Conservation (phyloP, 2,329 filamentous ascomycete species). For the Monilinia laxa region DNA sequence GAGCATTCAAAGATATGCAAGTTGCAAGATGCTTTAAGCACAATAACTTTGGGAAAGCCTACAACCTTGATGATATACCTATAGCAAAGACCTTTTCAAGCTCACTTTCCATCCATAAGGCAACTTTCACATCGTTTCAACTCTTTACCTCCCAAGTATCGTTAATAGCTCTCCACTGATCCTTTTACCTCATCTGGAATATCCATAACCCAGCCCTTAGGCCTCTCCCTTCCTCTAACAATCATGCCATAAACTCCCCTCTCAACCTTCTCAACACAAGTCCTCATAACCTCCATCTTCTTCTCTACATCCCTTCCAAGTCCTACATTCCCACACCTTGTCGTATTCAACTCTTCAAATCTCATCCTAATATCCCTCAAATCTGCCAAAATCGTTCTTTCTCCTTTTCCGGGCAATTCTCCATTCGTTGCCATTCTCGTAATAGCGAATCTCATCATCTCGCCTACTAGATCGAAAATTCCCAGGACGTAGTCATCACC, state of each 20-base stretch:
- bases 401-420: slow-evolving; percentile 45
- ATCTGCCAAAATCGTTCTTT: slow-evolving; percentile 71
- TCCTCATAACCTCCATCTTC: slow-evolving; percentile 84
- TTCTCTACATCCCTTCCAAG: slow-evolving; percentile 65
- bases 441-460: slow-evolving; percentile 96
- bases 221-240: slow-evolving; percentile 83
- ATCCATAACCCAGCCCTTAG: slow-evolving; percentile 90
- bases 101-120: neutral
- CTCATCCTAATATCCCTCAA: slow-evolving; percentile 73
- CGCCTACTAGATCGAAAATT: slow-evolving; percentile 89
- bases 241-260: slow-evolving; percentile 82
- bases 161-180: slow-evolving; percentile 38
- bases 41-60: neutral
- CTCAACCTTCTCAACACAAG: slow-evolving; percentile 93
- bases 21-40: neutral
- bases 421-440: slow-evolving; percentile 73
- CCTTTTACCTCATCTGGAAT: slow-evolving; percentile 43
- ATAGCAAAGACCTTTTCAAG: neutral
- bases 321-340: slow-evolving; percentile 49
- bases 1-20: neutral
- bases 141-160: neutral
- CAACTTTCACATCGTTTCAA: neutral
- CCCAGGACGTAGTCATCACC: slow-evolving; percentile 86
- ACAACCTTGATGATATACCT: neutral
- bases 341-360: slow-evolving; percentile 70